These are phyloP conservation scores for Thalassiosira livingstoniorum DNA, from an alignment of 352 stramenopile genomes.

Conservation along the genomic window DNA sequence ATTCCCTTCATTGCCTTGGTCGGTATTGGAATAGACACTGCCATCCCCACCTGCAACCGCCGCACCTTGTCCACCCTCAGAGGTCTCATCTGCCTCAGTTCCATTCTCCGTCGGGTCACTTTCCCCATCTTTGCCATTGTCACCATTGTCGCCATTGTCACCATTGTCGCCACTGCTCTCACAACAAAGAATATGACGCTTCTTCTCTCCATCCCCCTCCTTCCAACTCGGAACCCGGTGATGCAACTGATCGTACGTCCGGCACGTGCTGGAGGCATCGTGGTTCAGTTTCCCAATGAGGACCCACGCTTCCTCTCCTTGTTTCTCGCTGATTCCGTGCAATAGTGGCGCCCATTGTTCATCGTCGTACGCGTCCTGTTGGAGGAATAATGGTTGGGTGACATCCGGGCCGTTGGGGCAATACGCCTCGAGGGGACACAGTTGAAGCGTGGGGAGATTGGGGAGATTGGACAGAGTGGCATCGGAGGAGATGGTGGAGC, in stretches of 20 bases:
- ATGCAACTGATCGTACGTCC: not conserved
- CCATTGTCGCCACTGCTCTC: not conserved
- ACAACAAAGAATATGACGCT: conserved; percentile 3
- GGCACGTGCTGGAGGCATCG: not conserved
- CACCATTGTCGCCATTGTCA: not conserved
- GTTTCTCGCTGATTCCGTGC: no score
- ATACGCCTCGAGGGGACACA: conserved; percentile 33
- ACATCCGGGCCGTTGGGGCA: conserved; percentile 35
- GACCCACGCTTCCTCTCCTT: conserved; percentile 1
- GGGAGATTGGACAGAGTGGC: not conserved
- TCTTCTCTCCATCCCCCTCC: not conserved
- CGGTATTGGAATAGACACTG: not conserved
- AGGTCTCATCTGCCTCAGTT: not conserved
- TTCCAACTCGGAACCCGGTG: not conserved
- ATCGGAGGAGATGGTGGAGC: conserved; percentile 19
- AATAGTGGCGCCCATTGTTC: conserved; percentile 4
- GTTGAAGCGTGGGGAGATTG: conserved; percentile 9
- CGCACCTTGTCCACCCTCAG: not conserved
- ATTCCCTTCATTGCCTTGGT: not conserved
- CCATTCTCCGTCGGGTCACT: no score
- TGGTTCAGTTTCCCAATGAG: not conserved
- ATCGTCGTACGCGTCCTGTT: not conserved
- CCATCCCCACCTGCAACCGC: not conserved
- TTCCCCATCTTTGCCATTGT: no score
- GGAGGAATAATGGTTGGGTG: not conserved